A percentile compares a stretch with the other conserved stretches of the same genome.
These are phyloP conservation scores for Leishmania mexicana DNA, from an alignment of 208 protist species.

Conservation along the genomic window DNA sequence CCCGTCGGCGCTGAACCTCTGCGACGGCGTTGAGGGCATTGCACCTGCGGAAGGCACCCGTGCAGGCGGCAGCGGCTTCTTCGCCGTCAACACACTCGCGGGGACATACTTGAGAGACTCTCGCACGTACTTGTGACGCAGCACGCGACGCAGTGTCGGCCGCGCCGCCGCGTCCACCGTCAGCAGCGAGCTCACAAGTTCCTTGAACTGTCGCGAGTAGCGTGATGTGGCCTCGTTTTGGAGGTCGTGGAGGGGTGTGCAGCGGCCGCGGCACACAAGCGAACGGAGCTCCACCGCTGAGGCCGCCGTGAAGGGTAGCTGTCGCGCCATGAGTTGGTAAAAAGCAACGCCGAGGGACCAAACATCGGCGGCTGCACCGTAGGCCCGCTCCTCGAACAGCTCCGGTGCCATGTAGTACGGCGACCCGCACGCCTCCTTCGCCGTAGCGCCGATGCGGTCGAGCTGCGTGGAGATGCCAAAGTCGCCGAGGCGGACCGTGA, in stretches of 20 bases:
- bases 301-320: constrained; percentile 57
- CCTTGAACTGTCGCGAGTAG: constrained; percentile 57
- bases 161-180: constrained; percentile 50
- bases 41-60: background rate
- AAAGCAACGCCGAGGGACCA: constrained; percentile 95
- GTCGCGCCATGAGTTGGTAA: constrained; percentile 89
- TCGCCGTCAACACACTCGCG: constrained; percentile 30
- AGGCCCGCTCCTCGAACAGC: constrained; percentile 82
- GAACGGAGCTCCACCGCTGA: constrained; percentile 6
- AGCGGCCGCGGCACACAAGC: constrained; percentile 20
- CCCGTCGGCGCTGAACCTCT: background rate
- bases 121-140: constrained; percentile 59
- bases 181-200: constrained; percentile 72
- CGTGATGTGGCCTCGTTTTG: background rate
- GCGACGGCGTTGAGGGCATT: background rate
- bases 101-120: constrained; percentile 51
- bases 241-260: constrained; percentile 20
- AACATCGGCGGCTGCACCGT: constrained; percentile 95
- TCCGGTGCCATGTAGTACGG: constrained; percentile 94
- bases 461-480: constrained; percentile 85
- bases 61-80: background rate
- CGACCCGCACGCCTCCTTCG: constrained; percentile 82
- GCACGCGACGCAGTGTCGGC: constrained; percentile 58
- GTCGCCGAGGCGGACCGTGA: constrained; percentile 77
- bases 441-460: constrained; percentile 32